Evolutionary conservation across 345 rosid genomes (phyloP).

Genomic region (Gossypium arboreum): DNA sequence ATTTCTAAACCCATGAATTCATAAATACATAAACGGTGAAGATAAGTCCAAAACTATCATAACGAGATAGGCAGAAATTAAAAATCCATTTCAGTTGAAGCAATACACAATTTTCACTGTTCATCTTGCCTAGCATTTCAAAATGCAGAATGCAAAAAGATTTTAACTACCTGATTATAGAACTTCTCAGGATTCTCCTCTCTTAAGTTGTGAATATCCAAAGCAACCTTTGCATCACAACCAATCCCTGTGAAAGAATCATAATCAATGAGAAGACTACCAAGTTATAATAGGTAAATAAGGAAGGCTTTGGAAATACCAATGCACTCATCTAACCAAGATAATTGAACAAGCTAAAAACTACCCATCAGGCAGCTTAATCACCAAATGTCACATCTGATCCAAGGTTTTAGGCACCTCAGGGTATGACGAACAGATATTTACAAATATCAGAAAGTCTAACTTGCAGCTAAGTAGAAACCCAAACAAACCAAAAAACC

Average conservation of each 20-base stretch:
- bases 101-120: neutral
- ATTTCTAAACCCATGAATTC: neutral
- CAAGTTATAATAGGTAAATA: neutral
- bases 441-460: neutral
- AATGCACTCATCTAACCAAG: neutral
- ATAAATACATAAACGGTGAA: neutral
- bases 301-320: neutral
- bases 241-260: slow-evolving; percentile 55
- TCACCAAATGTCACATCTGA: neutral
- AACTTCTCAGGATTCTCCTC: slow-evolving; percentile 88
- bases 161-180: slow-evolving; percentile 61
- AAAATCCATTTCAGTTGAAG: neutral
- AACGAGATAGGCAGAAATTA: neutral
- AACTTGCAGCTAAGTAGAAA: neutral
- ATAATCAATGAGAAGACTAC: neutral
- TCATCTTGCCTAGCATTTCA: slow-evolving; percentile 12
- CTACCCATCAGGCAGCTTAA: neutral
- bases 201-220: slow-evolving; percentile 77
- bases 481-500: neutral
- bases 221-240: slow-evolving; percentile 90
- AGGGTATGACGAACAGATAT: neutral
- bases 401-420: neutral
- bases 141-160: neutral
- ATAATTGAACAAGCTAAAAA: neutral
- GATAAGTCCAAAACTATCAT: neutral